Base-by-base conservation (phyloP, 2,329 filamentous ascomycete species). In the Dactylellina sp. region DNA sequence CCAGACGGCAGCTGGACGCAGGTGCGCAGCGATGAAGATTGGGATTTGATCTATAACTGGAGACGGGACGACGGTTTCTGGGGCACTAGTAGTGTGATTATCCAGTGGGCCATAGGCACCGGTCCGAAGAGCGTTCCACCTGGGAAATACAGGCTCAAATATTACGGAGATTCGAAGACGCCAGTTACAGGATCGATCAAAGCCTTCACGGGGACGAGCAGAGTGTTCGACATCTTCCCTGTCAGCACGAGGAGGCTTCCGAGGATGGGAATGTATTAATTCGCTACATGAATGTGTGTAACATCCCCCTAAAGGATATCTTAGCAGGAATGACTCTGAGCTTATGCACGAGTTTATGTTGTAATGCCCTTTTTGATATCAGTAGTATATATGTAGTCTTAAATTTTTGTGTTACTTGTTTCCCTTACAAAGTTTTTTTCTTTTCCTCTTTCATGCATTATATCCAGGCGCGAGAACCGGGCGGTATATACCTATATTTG, bases 11-110 rank as follows among this genome's bases (percentile, higher is more conserved):
- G 77, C 25, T 97, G 94, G 94, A 82, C 81, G 6, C 84, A 83
- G 42, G 86, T 95, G 1, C 85, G 88, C 14, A 87, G 89, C 71
- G 94, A 97, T 79, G 82, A 83, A 2, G 93, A 97, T 80, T 98
- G 93, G 93, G 88, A 88, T 75, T 82, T 97, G 16, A 85, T 95
- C 11, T 97, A 89, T 79, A 84, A 87, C 40, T 98, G 94, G 94
- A 86, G 87, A 77, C 84, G 93, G 40, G 90, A 87, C 1, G 90
- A 88, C 78, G 85, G 84, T 1, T 63, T 93, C 0, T 80, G 92
- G 20, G 93, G 89, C 0, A 89, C 89, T 35, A 96, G 92, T 78
- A 88, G 93, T 79, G 93, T 92, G 0, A 88, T 85, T 7, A 85
- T 97, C 60, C 85, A 86, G 53, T 98, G 94, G 94, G 90, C 94